A percentile compares a stretch with the other conserved stretches of the same genome.
Conservation (phyloP, 352 stramenopile genomes). For the Aphanomyces cochlioides region DNA sequence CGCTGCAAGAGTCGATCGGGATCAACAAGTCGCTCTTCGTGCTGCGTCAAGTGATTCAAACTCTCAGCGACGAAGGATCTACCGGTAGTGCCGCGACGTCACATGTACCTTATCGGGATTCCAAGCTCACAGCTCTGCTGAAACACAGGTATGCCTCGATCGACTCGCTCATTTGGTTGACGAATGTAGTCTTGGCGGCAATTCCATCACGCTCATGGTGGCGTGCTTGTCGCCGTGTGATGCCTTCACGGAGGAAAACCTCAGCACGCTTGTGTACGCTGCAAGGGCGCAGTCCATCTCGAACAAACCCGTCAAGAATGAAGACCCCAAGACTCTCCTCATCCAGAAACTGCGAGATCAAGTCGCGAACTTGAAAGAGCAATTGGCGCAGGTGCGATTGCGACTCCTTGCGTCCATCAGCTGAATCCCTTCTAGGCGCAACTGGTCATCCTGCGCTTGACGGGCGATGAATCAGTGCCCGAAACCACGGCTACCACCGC, state of each 20-base stretch:
- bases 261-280: conserved; percentile 65
- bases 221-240: conserved; percentile 59
- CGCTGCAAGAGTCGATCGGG: conserved; percentile 52
- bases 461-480: neutral
- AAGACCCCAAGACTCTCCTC: conserved; percentile 46
- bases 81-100: neutral
- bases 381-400: conserved; percentile 30
- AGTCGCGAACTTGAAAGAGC: conserved; percentile 27
- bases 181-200: conserved; percentile 44
- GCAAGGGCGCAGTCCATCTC: conserved; percentile 51
- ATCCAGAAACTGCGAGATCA: conserved; percentile 48
- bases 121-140: conserved; percentile 58
- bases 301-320: conserved; percentile 51
- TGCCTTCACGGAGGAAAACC: conserved; percentile 50
- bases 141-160: conserved; percentile 37
- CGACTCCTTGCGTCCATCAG: neutral
- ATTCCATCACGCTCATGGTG: conserved; percentile 65
- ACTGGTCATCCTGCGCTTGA: conserved; percentile 20
- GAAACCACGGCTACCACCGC: neutral
- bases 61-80: conserved; percentile 41
- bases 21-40: conserved; percentile 70
- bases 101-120: conserved; percentile 60
- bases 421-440: conserved; percentile 8
- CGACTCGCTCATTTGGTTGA: neutral
- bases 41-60: conserved; percentile 53